Conservation (phyloP, 257 asterid genomes). For the Nicotiana knightiana region DNA sequence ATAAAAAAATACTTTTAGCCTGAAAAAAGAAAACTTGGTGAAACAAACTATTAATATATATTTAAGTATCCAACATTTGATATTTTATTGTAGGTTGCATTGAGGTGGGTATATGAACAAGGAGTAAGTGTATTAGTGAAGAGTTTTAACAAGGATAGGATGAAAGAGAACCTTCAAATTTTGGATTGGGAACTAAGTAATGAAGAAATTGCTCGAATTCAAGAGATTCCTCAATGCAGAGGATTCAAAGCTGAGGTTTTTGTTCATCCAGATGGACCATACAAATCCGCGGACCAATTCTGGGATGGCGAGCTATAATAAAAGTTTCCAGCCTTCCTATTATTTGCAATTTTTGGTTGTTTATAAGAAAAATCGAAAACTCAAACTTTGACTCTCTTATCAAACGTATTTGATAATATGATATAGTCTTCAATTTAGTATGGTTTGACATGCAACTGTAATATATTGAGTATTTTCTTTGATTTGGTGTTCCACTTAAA, state of each 20-base stretch:
- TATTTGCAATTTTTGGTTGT: not conserved
- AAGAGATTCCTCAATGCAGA: conserved; percentile 31
- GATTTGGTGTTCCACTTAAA: no score
- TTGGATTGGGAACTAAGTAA: conserved; percentile 24
- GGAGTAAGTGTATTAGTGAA: conserved; percentile 20
- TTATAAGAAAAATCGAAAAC: not conserved
- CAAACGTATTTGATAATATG: no score
- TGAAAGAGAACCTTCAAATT: conserved; percentile 25
- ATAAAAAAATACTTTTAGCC: no score
- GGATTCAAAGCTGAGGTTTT: conserved; percentile 13
- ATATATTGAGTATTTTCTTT: no score
- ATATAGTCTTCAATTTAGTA: not conserved
- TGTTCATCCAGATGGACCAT: conserved; percentile 32
- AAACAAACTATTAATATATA: not conserved
- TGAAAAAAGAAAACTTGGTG: no score
- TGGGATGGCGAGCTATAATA: conserved; percentile 45
- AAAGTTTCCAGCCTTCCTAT: no score
- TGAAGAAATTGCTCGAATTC: conserved; percentile 32
- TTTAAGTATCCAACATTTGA: not conserved
- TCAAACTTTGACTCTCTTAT: not conserved
- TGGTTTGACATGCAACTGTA: not conserved
- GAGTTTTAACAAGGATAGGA: conserved; percentile 34
- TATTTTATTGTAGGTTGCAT: conserved; percentile 9
- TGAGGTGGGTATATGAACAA: conserved; percentile 31
- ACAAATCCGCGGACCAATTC: conserved; percentile 33